Evolutionary conservation across 2,329 filamentous ascomycete genomes (phyloP), one percentile per base, ranked within the genome.

Genomic region (Hirsutella minnesotensis): DNA sequence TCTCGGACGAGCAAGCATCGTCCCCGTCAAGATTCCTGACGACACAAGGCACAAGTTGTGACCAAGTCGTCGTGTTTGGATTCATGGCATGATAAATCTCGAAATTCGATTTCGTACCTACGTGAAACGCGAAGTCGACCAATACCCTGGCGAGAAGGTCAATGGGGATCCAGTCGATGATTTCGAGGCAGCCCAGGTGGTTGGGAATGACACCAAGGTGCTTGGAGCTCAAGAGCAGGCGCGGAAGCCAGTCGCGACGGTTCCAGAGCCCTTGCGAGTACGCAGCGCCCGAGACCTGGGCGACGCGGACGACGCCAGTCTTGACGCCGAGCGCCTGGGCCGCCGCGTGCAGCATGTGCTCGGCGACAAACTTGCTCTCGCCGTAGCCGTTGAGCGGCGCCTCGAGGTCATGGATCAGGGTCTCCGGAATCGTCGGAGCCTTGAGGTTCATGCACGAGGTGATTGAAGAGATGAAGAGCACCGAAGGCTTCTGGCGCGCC

Each of bases 81-180:
- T 40, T 47, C 10, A 39, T 21, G 7, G 42, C 38, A 18, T 47
- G 42, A 36, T 45, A 41, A 3, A 47, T 18, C 15, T 40, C 39
- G 20, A 42, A 35, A 5, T 20, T n/a, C 10, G 9, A 21, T 9
- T n/a, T 35, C 33, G 15, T 9, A 15, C 19, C 30, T 8, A 18
- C 20, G 19, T n/a, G 9, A 13, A 8, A 29, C 22, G 31, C 33
- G 24, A 41, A 13, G 18, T 45, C 43, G 9, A 45, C 16, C 15
- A 47, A 35, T 16, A 45, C 22, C 4, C 24, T 34, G 24, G 24
- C 38, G 31, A 47, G 20, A 10, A 21, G 16, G 30, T 47, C 43
- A 24, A 40, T 24, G 5, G 46, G 46, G 7, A 47, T 45, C 46
- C 46, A 47, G n/a, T 45, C 40, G 16, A 47, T 41, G 12, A 41